Conservation (phyloP, 2,329 filamentous ascomycete genomes). For the Penicillium vulpinum region DNA sequence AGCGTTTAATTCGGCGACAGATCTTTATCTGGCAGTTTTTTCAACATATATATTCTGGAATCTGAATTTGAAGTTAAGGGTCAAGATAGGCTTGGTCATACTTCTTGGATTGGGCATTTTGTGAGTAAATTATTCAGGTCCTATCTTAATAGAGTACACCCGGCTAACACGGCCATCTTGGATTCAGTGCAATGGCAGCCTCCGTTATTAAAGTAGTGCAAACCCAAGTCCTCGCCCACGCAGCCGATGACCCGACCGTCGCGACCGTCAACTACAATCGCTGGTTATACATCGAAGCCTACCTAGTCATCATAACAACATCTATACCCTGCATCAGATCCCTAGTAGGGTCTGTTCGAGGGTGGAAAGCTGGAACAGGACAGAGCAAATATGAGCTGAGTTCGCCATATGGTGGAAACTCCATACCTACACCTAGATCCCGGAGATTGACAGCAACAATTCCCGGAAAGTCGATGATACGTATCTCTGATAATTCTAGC, state of each 20-base stretch:
- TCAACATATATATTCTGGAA: constrained; percentile 35
- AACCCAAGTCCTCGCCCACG: constrained; percentile 19
- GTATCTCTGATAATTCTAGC: constrained; percentile 10
- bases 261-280: constrained; percentile 28
- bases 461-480: constrained; percentile 6
- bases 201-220: constrained; percentile 29
- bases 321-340: constrained; percentile 33
- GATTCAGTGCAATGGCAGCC: constrained; percentile 28
- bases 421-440: background rate
- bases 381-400: constrained; percentile 16
- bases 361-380: constrained; percentile 1
- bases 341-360: constrained; percentile 13
- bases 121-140: constrained; percentile 15
- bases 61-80: constrained; percentile 30
- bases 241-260: constrained; percentile 20
- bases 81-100: constrained; percentile 32
- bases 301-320: constrained; percentile 34
- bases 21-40: constrained; percentile 34
- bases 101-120: constrained; percentile 35
- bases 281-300: constrained; percentile 32
- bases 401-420: constrained; percentile 10
- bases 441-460: constrained; percentile 11
- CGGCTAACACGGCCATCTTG: background rate
- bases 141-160: too few species aligned
- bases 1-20: constrained; percentile 32